Evolutionary conservation across 306 rosid genomes (phyloP).

Genomic region (Vigna unguiculata): DNA sequence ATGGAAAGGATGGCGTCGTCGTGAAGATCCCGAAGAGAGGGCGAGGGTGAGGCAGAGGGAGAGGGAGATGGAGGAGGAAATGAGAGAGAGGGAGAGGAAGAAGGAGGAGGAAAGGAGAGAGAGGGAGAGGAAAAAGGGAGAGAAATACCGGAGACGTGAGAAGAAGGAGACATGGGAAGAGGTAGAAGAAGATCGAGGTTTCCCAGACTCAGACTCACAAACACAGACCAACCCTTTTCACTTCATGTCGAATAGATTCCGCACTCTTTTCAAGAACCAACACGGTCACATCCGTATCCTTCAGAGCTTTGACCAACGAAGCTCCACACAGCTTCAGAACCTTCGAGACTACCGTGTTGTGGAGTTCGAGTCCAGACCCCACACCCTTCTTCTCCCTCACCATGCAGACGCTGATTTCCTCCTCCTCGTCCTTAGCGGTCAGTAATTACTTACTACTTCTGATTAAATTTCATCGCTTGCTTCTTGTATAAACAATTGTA

Average conservation of each 20-base stretch:
- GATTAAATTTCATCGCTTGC: no score
- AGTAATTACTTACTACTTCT: no score
- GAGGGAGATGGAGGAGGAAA: background rate
- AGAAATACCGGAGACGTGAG: background rate
- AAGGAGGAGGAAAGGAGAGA: background rate
- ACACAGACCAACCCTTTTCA: conserved; percentile 33
- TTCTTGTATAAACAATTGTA: no score
- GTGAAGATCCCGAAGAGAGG: conserved; percentile 44
- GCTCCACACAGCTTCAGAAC: background rate
- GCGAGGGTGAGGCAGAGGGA: conserved; percentile 17
- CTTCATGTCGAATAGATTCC: conserved; percentile 12
- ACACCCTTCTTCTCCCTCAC: conserved; percentile 39
- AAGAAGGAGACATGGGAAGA: background rate
- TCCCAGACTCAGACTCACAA: background rate
- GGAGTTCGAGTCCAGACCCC: conserved; percentile 28
- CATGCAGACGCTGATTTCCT: conserved; percentile 44
- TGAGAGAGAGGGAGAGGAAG: background rate
- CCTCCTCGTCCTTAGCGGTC: conserved; percentile 25
- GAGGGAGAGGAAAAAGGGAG: background rate
- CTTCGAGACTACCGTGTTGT: conserved; percentile 36
- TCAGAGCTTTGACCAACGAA: conserved; percentile 23
- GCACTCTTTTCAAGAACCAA: conserved; percentile 3
- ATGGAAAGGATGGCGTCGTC: background rate
- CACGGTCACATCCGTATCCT: conserved; percentile 41
- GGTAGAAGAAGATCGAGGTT: background rate